Conservation (phyloP, 441 rosid species). For the Mallotus japonicus region DNA sequence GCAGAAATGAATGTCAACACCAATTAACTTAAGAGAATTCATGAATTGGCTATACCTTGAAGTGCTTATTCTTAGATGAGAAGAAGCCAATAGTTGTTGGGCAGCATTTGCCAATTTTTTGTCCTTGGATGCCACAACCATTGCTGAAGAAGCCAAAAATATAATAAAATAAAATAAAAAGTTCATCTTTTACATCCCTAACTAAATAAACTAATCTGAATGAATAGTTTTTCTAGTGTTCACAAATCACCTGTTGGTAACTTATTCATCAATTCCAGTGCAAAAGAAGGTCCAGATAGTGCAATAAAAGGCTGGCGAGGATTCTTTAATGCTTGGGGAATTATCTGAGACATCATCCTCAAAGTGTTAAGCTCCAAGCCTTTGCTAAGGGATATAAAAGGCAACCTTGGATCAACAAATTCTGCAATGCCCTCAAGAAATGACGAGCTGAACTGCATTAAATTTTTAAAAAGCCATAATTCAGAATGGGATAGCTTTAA, state of each 20-base stretch:
- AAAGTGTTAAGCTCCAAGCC: constrained; percentile 86
- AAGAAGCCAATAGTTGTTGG: constrained; percentile 87
- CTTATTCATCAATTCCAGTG: constrained; percentile 79
- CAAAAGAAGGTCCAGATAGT: constrained; percentile 90
- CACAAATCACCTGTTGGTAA: constrained; percentile 69
- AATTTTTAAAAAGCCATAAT: constrained; percentile 1
- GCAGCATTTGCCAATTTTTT: constrained; percentile 68
- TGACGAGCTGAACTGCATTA: constrained; percentile 76
- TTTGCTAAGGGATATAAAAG: constrained; percentile 92
- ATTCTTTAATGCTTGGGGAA: constrained; percentile 66
- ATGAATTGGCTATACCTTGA: constrained; percentile 57
- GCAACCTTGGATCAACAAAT: constrained; percentile 79
- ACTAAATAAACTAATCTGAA: neutral
- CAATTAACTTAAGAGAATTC: neutral
- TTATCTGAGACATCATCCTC: constrained; percentile 94
- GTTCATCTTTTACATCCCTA: neutral
- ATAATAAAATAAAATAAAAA: neutral
- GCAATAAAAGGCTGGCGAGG: constrained; percentile 87
- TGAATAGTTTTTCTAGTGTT: neutral
- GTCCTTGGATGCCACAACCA: constrained; percentile 97
- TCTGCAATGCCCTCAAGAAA: constrained; percentile 76
- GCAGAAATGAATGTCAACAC: neutral
- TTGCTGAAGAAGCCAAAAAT: constrained; percentile 48
- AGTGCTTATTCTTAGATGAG: constrained; percentile 77
- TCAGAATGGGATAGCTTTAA: neutral